These are phyloP conservation scores for Vitis hybrid DNA, from an alignment of 177 flowering plant species.

Conservation along the genomic window DNA sequence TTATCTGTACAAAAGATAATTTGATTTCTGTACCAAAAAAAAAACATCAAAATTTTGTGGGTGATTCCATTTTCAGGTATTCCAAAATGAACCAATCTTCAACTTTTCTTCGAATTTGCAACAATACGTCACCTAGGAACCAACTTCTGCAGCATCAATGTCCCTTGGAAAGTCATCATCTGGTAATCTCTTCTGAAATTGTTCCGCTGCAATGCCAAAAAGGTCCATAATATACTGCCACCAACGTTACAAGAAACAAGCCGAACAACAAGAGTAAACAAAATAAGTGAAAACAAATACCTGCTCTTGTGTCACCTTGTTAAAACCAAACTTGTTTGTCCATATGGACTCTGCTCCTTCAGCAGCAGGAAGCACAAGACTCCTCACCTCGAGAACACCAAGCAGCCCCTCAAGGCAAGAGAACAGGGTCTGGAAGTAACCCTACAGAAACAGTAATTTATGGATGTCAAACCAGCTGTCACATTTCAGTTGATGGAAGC, in stretches of 20 bases:
- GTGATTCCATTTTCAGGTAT: too few relatives aligned
- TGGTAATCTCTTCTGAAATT: not conserved
- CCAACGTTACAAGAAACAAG: not conserved
- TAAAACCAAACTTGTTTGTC: conserved; percentile 76
- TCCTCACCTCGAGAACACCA: conserved; percentile 48
- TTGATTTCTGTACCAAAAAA: too few relatives aligned
- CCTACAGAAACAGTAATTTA: conserved; percentile 37
- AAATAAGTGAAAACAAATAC: conserved; percentile 26
- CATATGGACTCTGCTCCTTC: conserved; percentile 80
- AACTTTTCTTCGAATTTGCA: too few relatives aligned
- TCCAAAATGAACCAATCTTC: too few relatives aligned
- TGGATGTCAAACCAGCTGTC: not conserved
- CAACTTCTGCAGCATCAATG: too few relatives aligned
- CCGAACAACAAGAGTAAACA: not conserved
- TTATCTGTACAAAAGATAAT: too few relatives aligned
- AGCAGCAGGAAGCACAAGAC: conserved; percentile 79
- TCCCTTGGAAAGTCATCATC: not conserved
- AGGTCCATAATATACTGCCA: too few relatives aligned
- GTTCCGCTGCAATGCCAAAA: not conserved
- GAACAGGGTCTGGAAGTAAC: conserved; percentile 73
- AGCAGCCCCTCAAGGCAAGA: conserved; percentile 67
- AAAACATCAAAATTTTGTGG: too few relatives aligned
- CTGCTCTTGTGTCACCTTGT: conserved; percentile 48
- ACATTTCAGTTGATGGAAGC: not conserved
- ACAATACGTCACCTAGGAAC: too few relatives aligned